phyloP scores from a whole-genome alignment of 1,139 yeast genomes.

The Candida tropicalis region DNA sequence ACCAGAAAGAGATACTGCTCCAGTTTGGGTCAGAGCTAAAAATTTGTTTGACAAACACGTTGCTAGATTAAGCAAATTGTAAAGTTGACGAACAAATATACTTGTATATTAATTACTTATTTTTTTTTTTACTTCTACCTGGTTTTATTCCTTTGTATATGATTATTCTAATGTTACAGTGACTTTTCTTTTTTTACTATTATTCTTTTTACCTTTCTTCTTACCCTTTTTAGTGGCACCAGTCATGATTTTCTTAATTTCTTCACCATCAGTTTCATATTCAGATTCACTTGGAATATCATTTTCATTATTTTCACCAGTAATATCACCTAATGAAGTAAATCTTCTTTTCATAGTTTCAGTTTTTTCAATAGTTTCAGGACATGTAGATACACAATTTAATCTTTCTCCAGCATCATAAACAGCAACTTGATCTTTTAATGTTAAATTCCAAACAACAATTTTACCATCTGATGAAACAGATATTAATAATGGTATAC shows the following conservation, averaged over 20 bases:
- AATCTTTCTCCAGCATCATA: constrained; percentile 92
- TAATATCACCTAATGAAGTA: constrained; percentile 36
- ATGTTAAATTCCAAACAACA: constrained; percentile 80
- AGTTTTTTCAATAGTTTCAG: constrained; percentile 76
- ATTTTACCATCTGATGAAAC: constrained; percentile 93
- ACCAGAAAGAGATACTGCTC: constrained; percentile 77
- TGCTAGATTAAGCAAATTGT: constrained; percentile 46
- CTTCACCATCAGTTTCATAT: constrained; percentile 62
- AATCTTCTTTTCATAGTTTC: constrained; percentile 71
- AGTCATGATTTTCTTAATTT: constrained; percentile 47
- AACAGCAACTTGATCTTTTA: constrained; percentile 81
- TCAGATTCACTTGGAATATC: constrained; percentile 61
- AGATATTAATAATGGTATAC: constrained; percentile 61
- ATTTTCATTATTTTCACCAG: constrained; percentile 20
- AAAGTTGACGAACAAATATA: neutral
- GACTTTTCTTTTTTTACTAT: constrained; percentile 45
- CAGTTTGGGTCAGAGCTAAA: constrained; percentile 92
- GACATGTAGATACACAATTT: constrained; percentile 79
- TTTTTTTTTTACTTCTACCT: neutral
- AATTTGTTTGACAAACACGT: constrained; percentile 82
- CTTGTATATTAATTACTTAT: neutral
- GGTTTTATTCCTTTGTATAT: constrained; percentile 4
- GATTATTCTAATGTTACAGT: constrained; percentile 53
- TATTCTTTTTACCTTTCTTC: constrained; percentile 40
- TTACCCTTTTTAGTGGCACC: constrained; percentile 46